A percentile compares a stretch with the other conserved stretches of the same genome.
Conservation (phyloP, 352 stramenopile species). For the Pseudoperonospora humuli region DNA sequence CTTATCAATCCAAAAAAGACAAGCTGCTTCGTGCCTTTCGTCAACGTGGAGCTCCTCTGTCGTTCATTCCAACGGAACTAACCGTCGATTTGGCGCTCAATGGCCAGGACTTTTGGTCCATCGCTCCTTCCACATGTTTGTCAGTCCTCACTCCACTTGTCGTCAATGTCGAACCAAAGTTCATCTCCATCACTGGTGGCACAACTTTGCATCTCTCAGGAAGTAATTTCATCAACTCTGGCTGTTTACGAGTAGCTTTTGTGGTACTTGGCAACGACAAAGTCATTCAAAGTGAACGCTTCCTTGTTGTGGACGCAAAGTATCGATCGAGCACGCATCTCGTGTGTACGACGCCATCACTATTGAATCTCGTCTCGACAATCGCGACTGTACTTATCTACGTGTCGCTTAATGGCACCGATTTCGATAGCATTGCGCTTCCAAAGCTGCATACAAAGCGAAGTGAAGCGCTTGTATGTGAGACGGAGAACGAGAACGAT, state of each 20-base stretch:
- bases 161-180: constrained; percentile 30
- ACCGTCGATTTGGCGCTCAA: constrained; percentile 52
- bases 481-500: no score
- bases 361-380: constrained; percentile 19
- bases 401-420: constrained; percentile 43
- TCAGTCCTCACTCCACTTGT: constrained; percentile 30
- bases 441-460: constrained; percentile 23
- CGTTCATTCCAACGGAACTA: constrained; percentile 41
- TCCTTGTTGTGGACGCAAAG: constrained; percentile 41
- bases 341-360: constrained; percentile 33
- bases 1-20: constrained; percentile 28
- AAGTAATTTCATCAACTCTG: constrained; percentile 43
- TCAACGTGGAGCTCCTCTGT: constrained; percentile 19
- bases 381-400: constrained; percentile 27
- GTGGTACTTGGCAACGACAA: constrained; percentile 14
- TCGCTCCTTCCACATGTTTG: constrained; percentile 33
- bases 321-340: constrained; percentile 41
- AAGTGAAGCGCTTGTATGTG: constrained; percentile 5
- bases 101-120: constrained; percentile 56
- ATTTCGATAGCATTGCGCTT: constrained; percentile 58
- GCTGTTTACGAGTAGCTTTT: constrained; percentile 39
- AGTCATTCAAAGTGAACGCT: constrained; percentile 1
- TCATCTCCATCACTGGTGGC: constrained; percentile 35
- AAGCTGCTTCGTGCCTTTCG: constrained; percentile 44
- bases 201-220: constrained; percentile 35